Conservation (phyloP, 2,329 filamentous ascomycete species). For the Sarocladium oryzae region DNA sequence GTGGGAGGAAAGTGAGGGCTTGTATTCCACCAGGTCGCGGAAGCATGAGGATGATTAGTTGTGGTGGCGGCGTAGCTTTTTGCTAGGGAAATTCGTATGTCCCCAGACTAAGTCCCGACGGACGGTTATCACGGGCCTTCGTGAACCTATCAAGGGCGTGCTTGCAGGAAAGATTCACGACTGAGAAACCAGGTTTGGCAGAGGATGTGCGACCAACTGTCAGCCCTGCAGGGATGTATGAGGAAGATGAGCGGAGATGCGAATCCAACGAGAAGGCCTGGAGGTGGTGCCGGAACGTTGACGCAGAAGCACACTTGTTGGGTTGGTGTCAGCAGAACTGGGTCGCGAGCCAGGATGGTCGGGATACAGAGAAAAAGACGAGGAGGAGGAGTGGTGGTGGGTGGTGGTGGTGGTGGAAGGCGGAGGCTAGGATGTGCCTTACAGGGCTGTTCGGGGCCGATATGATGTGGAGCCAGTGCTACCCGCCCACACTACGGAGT, state of each 20-base stretch:
- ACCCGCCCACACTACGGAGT: too few relatives aligned
- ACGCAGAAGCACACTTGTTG: not conserved
- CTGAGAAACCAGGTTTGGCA: not conserved
- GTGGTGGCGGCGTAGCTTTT: too few relatives aligned
- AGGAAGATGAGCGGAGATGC: conserved; percentile 1
- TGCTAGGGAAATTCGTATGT: too few relatives aligned
- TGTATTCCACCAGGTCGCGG: too few relatives aligned
- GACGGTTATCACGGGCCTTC: too few relatives aligned
- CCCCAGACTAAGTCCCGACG: too few relatives aligned
- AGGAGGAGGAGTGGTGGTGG: not conserved
- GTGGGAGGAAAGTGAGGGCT: too few relatives aligned
- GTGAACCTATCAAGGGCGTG: not conserved
- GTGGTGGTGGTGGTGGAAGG: not conserved
- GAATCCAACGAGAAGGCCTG: not conserved
- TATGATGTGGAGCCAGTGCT: too few relatives aligned
- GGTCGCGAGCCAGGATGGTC: not conserved
- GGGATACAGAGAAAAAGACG: not conserved
- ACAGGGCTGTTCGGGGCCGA: not conserved
- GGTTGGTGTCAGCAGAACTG: not conserved
- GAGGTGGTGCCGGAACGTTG: not conserved
- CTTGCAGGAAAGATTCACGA: not conserved
- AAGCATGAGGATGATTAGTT: too few relatives aligned
- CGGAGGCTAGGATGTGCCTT: not conserved
- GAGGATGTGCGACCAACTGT: not conserved
- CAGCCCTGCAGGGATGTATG: not conserved